Base-by-base conservation (phyloP, 2,329 filamentous ascomycete species). In the Fusarium subglutinans region DNA sequence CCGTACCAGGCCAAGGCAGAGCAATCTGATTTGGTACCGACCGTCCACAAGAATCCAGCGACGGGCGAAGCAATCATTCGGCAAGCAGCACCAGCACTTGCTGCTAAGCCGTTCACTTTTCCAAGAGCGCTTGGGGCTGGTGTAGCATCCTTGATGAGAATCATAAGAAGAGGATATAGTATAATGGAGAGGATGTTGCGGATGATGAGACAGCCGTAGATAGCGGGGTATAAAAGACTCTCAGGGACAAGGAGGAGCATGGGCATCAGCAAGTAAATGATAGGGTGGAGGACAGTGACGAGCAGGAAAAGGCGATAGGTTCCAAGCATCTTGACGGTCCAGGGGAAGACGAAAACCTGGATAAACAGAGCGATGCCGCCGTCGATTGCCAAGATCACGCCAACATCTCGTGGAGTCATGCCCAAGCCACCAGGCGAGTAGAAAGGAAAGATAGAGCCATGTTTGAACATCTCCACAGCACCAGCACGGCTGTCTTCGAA, bases 401-500 rank as follows among this genome's bases (percentile, higher is more conserved):
- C 91, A 5, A 92, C 90, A 15, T 89, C 83, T 58, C 89, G 89
- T 50, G 92, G 84, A 6, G 88, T 90, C 38, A 92, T 82, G 6
- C 91, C 91, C 13, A 92, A 83, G 3, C 91, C 91, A 33, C 90
- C 90, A 14, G 90, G 87, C 2, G 87, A 89, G 79, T 88, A 87
- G 45, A 93, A 84, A 5, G 81, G 84, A 74, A 83, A 87, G 47
- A 79, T 78, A n/a, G 77, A 66, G 57, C 75, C 69, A 53, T 75
- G 45, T n/a, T 75, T 76, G 47, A 81, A 69, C 30, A 83, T 73
- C 11, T 84, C 80, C 47, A 84, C 81, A 51, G 84, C 79, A 33
- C 82, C 80, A 70, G 83, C 84, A 37, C 89, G 88, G 45, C 91
- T 87, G 77, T 98, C 95, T 81, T 98, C 95, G 58, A 98, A 90